phyloP scores from a whole-genome alignment of 108 stramenopile genomes.

The Skeletonema costatum region DNA sequence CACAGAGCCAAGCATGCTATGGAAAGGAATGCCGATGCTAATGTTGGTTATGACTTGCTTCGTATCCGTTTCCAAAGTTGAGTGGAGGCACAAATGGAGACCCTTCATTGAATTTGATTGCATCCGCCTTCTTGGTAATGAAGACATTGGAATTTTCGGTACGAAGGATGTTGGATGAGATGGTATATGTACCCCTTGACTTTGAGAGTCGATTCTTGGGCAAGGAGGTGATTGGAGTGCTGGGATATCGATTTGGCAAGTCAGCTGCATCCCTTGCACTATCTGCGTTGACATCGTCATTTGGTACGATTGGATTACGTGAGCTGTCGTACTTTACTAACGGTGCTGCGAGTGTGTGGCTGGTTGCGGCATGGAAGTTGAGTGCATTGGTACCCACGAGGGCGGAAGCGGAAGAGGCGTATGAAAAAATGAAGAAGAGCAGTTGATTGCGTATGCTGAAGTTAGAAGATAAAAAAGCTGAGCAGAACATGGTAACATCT shows the following conservation, averaged over 20 bases:
- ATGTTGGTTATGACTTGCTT: conserved; percentile 30
- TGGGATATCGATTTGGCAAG: conserved; percentile 62
- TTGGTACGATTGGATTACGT: conserved; percentile 58
- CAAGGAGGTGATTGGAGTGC: conserved; percentile 61
- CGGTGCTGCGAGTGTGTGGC: conserved; percentile 63
- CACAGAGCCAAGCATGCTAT: conserved; percentile 64
- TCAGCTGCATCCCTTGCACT: conserved; percentile 44
- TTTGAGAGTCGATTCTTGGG: conserved; percentile 84
- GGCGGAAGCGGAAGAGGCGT: conserved; percentile 65
- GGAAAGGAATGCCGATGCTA: conserved; percentile 66
- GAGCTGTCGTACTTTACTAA: conserved; percentile 67
- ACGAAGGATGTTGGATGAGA: conserved; percentile 86
- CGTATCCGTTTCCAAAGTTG: conserved; percentile 24
- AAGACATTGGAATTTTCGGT: conserved; percentile 87
- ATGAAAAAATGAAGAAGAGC: conserved; percentile 44
- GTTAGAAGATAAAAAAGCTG: background rate
- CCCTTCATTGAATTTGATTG: conserved; percentile 71
- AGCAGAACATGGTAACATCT: background rate
- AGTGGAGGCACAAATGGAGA: conserved; percentile 18
- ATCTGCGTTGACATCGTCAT: conserved; percentile 40
- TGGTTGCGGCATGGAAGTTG: conserved; percentile 66
- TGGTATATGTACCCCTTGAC: conserved; percentile 84
- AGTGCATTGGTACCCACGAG: conserved; percentile 77
- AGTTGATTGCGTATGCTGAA: background rate
- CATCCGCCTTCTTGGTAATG: conserved; percentile 72